Conservation (phyloP, 192 early-diverging fungal genomes). For the Linnemannia zychae region DNA sequence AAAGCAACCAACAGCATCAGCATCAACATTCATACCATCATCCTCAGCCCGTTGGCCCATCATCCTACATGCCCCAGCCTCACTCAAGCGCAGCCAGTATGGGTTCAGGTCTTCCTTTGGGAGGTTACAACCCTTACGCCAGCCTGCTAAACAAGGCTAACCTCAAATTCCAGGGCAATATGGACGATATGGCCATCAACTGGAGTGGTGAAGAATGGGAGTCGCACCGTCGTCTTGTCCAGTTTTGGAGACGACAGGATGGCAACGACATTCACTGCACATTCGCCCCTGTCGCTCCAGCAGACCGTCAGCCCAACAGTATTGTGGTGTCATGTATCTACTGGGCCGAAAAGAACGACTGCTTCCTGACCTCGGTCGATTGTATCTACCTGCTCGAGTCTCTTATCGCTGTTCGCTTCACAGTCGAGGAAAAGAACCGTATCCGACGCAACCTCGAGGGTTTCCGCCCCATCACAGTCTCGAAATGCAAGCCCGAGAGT, state of each 20-base stretch:
- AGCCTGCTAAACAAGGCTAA: constrained; percentile 43
- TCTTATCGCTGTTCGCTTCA: constrained; percentile 79
- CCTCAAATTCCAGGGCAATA: constrained; percentile 63
- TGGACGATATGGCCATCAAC: constrained; percentile 74
- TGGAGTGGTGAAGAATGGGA: constrained; percentile 78
- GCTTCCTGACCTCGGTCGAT: constrained; percentile 83
- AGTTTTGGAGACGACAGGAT: constrained; percentile 78
- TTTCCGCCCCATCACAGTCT: constrained; percentile 82
- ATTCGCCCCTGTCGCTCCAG: constrained; percentile 69
- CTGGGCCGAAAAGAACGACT: constrained; percentile 75
- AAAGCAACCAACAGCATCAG: constrained; percentile 8
- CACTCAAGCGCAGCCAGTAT: constrained; percentile 30
- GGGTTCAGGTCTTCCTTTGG: constrained; percentile 15
- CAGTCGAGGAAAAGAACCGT: constrained; percentile 88
- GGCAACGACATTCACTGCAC: constrained; percentile 72
- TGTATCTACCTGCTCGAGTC: constrained; percentile 80
- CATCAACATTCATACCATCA: constrained; percentile 2
- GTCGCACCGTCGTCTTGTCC: constrained; percentile 74
- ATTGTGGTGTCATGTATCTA: constrained; percentile 84
- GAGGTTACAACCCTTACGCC: constrained; percentile 37
- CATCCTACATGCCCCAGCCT: constrained; percentile 44
- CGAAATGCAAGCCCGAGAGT: constrained; percentile 81
- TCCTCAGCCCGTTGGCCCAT: constrained; percentile 48
- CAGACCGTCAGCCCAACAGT: constrained; percentile 70
- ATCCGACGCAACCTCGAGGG: constrained; percentile 89